Percentiles rank a stretch among this genome's conserved stretches.
phyloP scores from a whole-genome alignment of 202 grass and related monocot species.

The Eragrostis tef region DNA sequence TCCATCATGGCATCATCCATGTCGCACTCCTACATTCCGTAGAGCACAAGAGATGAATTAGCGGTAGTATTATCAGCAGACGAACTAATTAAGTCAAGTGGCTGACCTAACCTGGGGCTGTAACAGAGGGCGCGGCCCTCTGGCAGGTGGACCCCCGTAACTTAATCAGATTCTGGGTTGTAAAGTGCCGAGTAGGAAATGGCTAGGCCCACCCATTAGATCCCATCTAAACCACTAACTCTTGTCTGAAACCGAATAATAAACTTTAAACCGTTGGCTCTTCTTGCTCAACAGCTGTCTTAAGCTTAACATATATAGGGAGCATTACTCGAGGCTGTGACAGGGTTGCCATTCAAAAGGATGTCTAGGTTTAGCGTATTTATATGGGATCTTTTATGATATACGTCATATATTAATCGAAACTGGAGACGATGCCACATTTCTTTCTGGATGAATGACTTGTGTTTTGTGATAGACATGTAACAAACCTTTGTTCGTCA shows the following conservation, averaged over 20 bases:
- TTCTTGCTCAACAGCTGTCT: slow-evolving; percentile 28
- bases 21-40: slow-evolving; percentile 24
- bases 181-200: slow-evolving; percentile 27
- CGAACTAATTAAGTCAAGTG: neutral
- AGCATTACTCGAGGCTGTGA: no score
- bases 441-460: neutral
- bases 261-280: neutral
- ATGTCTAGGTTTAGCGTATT: no score
- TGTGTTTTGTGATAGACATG: slow-evolving; percentile 12
- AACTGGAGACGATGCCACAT: neutral
- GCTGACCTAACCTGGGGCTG: slow-evolving; percentile 1
- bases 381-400: no score
- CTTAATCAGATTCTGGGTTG: slow-evolving; percentile 42
- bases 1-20: neutral
- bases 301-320: neutral
- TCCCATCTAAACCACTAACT: slow-evolving; percentile 53
- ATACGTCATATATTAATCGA: no score
- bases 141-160: neutral
- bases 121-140: neutral
- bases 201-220: slow-evolving; percentile 4
- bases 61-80: neutral
- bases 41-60: slow-evolving; percentile 28
- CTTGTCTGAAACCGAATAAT: slow-evolving; percentile 39
- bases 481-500: slow-evolving; percentile 27
- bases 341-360: no score